Conservation (phyloP, 805 yeast genomes). For the Metschnikowia cubensis region DNA sequence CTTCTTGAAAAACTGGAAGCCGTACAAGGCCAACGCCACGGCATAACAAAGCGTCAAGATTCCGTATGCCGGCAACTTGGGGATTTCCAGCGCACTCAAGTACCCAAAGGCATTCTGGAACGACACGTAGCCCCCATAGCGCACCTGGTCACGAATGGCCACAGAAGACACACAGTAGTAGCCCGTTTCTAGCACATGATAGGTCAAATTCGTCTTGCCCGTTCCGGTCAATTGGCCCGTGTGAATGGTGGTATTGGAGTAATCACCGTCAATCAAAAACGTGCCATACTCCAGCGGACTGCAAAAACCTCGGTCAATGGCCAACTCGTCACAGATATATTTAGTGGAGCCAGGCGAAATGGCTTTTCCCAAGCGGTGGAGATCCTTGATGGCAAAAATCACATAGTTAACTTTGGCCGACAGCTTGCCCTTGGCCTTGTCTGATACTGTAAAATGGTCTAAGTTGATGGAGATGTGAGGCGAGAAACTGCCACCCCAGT, state of each 20-base stretch:
- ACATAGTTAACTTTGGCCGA: conserved; percentile 53
- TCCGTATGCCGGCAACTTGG: conserved; percentile 87
- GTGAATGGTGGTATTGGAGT: conserved; percentile 50
- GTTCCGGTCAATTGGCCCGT: conserved; percentile 51
- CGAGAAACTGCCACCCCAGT: conserved; percentile 78
- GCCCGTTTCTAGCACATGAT: conserved; percentile 71
- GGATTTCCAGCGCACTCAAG: conserved; percentile 84
- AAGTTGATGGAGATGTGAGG: conserved; percentile 44
- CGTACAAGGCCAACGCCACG: conserved; percentile 75
- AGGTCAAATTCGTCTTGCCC: conserved; percentile 60
- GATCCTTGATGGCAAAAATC: conserved; percentile 80
- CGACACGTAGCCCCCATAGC: conserved; percentile 64
- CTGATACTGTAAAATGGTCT: conserved; percentile 25
- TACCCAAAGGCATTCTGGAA: conserved; percentile 93
- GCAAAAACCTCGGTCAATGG: conserved; percentile 57
- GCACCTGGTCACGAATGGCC: conserved; percentile 36
- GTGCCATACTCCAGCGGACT: conserved; percentile 48
- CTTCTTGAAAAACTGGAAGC: conserved; percentile 80
- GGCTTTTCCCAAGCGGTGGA: conserved; percentile 58
- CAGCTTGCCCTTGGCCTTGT: conserved; percentile 21
- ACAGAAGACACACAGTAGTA: conserved; percentile 86
- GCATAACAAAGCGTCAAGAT: conserved; percentile 79
- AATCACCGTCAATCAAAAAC: conserved; percentile 53
- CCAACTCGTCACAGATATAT: conserved; percentile 72
- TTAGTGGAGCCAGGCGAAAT: conserved; percentile 34